Base-by-base conservation (phyloP, 2,329 filamentous ascomycete genomes). In the Fusarium udum region DNA sequence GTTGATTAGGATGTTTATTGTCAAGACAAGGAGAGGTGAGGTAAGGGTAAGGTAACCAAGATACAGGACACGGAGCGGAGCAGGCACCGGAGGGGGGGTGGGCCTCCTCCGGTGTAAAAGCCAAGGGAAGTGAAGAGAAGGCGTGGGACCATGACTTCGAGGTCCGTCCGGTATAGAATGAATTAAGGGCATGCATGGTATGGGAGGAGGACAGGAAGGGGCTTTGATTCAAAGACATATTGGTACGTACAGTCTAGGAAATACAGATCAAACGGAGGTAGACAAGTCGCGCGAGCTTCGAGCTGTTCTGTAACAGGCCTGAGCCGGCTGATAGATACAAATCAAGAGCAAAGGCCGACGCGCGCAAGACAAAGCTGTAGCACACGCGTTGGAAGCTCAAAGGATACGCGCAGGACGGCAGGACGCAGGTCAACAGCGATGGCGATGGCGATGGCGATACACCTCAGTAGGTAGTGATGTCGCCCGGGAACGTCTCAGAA, bases 61-160 rank as follows among this genome's bases (percentile, higher is more conserved):
- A 70, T 64, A 65, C 42, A 62, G 56, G 57, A 51, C 31, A 71
- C 51, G 61, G 68, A 72, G 67, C 67, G 67, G 69, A 69, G 67
- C 62, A 66, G 69, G 66, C 72, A 62, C 65, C 52, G 70, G 75
- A 71, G 75, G 75, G 74, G 74, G 75, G 71, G 75, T 77, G 75
- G 77, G 59, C 60, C 69, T 51, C 46, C 69, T 62, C 68, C 63
- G 56, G 62, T 40, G 62, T 40, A 62, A 64, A 65, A 65, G 61
- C 52, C 62, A 65, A 72, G 64, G 55, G 51, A 49, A 43, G 48
- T 52, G 53, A 52, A 40, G 48, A 43, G 48, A 55, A 57, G 51
- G 62, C 39, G 61, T 49, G 52, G 58, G 48, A 62, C 59, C 69
- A 72, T 60, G 66, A 63, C 70, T 73, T 67, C 52, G 18, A 73